Evolutionary conservation across 768 basidiomycete genomes (phyloP).

Genomic region (Leucocoprinus leucothites): DNA sequence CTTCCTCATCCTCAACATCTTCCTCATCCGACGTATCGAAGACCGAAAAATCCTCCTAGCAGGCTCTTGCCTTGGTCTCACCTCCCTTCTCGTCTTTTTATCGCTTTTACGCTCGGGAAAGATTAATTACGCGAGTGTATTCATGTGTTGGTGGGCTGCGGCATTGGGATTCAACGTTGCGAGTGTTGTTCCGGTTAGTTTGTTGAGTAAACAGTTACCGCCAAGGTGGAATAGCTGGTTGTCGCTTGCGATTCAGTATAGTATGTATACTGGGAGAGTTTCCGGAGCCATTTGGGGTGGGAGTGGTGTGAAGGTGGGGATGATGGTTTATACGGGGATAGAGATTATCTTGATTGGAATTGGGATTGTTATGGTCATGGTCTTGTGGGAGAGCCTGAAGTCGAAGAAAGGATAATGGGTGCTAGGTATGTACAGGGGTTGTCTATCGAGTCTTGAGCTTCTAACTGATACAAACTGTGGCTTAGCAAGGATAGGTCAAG

Average conservation of each 20-base stretch:
- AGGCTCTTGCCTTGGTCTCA: conserved; percentile 47
- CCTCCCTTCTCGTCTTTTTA: conserved; percentile 50
- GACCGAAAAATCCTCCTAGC: conserved; percentile 56
- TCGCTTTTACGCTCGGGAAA: conserved; percentile 37
- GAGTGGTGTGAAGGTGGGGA: conserved; percentile 55
- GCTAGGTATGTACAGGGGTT: too few relatives aligned
- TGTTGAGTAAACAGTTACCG: conserved; percentile 68
- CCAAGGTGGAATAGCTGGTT: conserved; percentile 53
- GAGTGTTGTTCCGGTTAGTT: conserved; percentile 61
- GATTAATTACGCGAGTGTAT: conserved; percentile 45
- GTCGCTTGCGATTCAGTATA: conserved; percentile 63
- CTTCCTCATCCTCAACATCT: conserved; percentile 60
- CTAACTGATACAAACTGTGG: too few relatives aligned
- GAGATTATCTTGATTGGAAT: conserved; percentile 59
- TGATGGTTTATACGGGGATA: conserved; percentile 54
- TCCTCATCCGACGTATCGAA: conserved; percentile 53
- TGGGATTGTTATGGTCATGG: conserved; percentile 49
- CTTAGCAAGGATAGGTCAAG: too few relatives aligned
- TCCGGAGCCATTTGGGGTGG: conserved; percentile 69
- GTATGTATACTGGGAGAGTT: conserved; percentile 61
- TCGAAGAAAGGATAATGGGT: conserved; percentile 48
- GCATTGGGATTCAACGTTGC: conserved; percentile 72
- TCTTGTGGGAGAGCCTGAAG: conserved; percentile 61
- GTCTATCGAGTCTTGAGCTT: too few relatives aligned
- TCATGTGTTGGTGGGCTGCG: conserved; percentile 51